Percentiles rank a stretch among this genome's conserved stretches.
Evolutionary conservation across 2,329 filamentous ascomycete genomes (phyloP).

Genomic region (Fonsecaea monophora): DNA sequence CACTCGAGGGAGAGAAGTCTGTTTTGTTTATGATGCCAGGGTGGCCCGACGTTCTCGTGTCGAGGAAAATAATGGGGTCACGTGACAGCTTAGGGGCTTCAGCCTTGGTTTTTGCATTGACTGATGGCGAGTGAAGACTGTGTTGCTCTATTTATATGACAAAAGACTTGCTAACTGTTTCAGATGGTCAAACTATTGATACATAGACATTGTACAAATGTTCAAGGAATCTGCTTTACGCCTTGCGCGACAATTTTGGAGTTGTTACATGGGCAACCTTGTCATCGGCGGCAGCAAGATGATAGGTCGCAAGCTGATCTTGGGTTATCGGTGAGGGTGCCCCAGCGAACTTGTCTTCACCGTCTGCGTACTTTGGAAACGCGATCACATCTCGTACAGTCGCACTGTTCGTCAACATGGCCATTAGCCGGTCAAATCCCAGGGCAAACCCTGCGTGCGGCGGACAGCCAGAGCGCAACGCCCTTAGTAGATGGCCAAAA

Average conservation of each 20-base stretch:
- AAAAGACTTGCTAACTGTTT: neutral
- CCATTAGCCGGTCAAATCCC: slow-evolving; percentile 86
- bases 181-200: neutral
- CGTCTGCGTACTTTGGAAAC: slow-evolving; percentile 91
- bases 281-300: slow-evolving; percentile 49
- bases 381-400: slow-evolving; percentile 93
- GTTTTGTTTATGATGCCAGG: slow-evolving; percentile 22
- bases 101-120: slow-evolving; percentile 12
- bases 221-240: slow-evolving; percentile 1
- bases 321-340: slow-evolving; percentile 74
- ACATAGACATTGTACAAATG: neutral
- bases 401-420: slow-evolving; percentile 76
- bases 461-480: slow-evolving; percentile 83
- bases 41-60: slow-evolving; percentile 11
- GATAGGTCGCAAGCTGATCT: slow-evolving; percentile 66
- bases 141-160: neutral
- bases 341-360: slow-evolving; percentile 82
- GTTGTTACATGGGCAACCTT: neutral
- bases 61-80: neutral
- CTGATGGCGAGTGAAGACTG: neutral
- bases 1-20: neutral
- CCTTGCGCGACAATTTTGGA: slow-evolving; percentile 10
- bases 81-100: slow-evolving; percentile 23
- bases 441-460: slow-evolving; percentile 93
- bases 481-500: slow-evolving; percentile 84